Percentiles rank a stretch among this genome's conserved stretches.
These are phyloP conservation scores for Leccinum solheimii DNA, from an alignment of 1,284 basidiomycete genomes.

Conservation along the genomic window DNA sequence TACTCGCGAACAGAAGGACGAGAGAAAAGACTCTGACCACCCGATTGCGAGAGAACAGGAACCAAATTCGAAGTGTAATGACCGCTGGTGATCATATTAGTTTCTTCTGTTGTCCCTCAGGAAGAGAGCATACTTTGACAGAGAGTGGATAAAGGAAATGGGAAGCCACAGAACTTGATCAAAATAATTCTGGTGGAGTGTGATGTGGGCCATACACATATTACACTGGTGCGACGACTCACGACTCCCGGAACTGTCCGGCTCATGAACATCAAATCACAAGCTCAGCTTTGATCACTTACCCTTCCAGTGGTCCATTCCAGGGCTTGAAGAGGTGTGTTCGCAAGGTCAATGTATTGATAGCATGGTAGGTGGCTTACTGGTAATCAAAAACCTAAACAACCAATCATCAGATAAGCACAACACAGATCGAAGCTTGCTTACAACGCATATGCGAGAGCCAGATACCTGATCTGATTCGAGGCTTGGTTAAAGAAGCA, in stretches of 20 bases:
- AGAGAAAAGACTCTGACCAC: constrained; percentile 7
- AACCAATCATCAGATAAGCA: neutral
- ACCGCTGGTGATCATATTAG: constrained; percentile 7
- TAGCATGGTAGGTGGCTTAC: constrained; percentile 2
- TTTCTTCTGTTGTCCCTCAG: neutral
- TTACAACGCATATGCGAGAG: constrained; percentile 8
- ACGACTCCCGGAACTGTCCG: constrained; percentile 3
- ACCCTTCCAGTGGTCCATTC: neutral
- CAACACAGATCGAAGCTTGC: neutral
- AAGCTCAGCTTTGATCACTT: neutral
- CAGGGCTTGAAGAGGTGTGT: neutral
- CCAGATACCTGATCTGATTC: constrained; percentile 12
- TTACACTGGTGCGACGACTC: neutral
- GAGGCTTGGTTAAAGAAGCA: neutral
- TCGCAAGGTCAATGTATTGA: neutral
- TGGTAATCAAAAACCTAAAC: neutral
- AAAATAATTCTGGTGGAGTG: neutral
- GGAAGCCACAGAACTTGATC: constrained; percentile 7
- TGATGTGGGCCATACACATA: neutral
- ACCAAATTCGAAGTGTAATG: constrained; percentile 17
- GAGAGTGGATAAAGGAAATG: constrained; percentile 8
- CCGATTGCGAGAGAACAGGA: constrained; percentile 10
- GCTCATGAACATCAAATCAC: constrained; percentile 1
- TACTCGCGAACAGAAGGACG: neutral
- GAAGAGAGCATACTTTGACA: constrained; percentile 11